phyloP scores from a whole-genome alignment of 2,329 filamentous ascomycete species.

The Balansia obtecta region DNA sequence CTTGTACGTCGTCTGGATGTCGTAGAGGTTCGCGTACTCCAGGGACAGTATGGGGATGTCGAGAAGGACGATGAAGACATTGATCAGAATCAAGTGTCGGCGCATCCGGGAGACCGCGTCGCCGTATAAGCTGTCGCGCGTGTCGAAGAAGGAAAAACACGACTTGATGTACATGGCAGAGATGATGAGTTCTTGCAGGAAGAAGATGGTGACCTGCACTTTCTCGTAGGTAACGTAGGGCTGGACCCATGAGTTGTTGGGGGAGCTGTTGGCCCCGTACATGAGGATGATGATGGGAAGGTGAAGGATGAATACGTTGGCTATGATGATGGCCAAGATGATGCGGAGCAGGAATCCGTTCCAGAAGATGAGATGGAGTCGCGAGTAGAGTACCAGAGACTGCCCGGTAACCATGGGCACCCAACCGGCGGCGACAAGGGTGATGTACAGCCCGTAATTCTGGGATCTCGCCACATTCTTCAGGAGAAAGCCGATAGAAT shows the following conservation, averaged over 20 bases:
- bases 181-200: constrained; percentile 39
- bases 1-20: constrained; percentile 20
- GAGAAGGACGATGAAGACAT: constrained; percentile 27
- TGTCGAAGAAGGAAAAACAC: constrained; percentile 31
- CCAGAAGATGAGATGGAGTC: constrained; percentile 44
- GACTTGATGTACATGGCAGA: constrained; percentile 40
- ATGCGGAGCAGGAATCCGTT: constrained; percentile 33
- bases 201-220: constrained; percentile 41
- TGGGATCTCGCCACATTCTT: constrained; percentile 19
- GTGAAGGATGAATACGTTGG: constrained; percentile 39
- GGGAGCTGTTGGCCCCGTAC: constrained; percentile 31
- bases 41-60: constrained; percentile 23
- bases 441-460: constrained; percentile 9
- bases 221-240: constrained; percentile 34
- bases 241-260: constrained; percentile 5
- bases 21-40: constrained; percentile 16
- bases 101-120: constrained; percentile 14
- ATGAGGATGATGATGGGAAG: constrained; percentile 42
- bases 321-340: constrained; percentile 43
- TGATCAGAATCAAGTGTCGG: constrained; percentile 27
- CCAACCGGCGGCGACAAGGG: constrained; percentile 15
- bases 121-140: constrained; percentile 16
- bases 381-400: constrained; percentile 47
- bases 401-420: constrained; percentile 44
- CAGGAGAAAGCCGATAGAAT: constrained; percentile 33